Evolutionary conservation across 2,329 filamentous ascomycete genomes (phyloP).

Genomic region (Hypoxylon sp.): DNA sequence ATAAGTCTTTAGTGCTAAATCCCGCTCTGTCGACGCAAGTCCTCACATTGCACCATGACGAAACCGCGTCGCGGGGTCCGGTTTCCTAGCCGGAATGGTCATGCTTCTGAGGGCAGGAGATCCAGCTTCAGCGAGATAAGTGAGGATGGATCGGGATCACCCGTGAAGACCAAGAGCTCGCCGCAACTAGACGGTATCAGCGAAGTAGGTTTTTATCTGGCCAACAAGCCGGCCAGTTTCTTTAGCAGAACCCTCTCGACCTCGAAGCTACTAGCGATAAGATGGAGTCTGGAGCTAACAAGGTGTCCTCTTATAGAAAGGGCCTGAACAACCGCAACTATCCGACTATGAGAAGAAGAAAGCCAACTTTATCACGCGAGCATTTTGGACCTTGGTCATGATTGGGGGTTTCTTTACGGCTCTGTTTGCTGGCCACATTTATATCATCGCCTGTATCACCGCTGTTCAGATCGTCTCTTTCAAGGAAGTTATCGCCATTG

Average conservation of each 20-base stretch:
- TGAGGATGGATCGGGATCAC: slow-evolving; percentile 66
- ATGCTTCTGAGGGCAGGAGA: slow-evolving; percentile 69
- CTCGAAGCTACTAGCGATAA: background rate
- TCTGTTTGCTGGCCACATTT: slow-evolving; percentile 97
- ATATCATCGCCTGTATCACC: slow-evolving; percentile 94
- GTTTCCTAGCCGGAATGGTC: slow-evolving; percentile 67
- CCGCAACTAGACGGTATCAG: slow-evolving; percentile 57
- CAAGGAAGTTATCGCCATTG: slow-evolving; percentile 99
- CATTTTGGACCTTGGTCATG: slow-evolving; percentile 99
- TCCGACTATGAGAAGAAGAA: slow-evolving; percentile 98
- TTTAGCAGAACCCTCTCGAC: background rate
- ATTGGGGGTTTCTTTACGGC: slow-evolving; percentile 91
- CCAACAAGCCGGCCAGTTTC: background rate
- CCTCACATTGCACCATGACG: slow-evolving; percentile 48
- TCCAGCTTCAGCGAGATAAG: slow-evolving; percentile 80
- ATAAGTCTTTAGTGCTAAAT: slow-evolving; percentile 1
- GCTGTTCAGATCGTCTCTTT: slow-evolving; percentile 96
- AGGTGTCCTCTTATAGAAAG: slow-evolving; percentile 57
- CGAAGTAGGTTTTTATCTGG: slow-evolving; percentile 52
- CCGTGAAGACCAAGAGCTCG: slow-evolving; percentile 51
- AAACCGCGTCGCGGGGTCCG: slow-evolving; percentile 67
- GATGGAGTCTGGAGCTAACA: slow-evolving; percentile 12
- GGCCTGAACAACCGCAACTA: slow-evolving; percentile 59
- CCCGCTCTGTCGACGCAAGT: background rate
- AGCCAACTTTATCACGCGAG: slow-evolving; percentile 95